Evolutionary conservation across 345 rosid species (phyloP), one percentile per base, ranked within the genome.

Genomic region (Aegle marmelos): DNA sequence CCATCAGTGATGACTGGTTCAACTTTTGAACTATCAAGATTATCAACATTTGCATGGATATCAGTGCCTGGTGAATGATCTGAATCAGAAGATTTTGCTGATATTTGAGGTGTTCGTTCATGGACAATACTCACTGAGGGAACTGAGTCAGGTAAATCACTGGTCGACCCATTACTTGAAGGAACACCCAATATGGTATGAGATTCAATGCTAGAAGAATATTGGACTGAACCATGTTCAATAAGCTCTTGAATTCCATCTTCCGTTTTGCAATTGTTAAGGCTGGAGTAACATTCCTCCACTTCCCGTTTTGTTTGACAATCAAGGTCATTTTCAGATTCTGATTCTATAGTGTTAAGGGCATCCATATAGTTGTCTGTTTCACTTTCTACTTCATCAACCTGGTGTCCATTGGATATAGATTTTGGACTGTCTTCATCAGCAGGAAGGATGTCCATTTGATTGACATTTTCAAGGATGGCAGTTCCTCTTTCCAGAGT

Each of bases 311-410:
- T 90, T 17, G 86, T 87, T 79, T 80, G 87, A 78, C 72, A 88
- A 76, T 86, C 92, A 33, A 78, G 60, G 72, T 90, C 90, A 70
- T 27, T 83, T 78, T 90, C 95, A 27, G 91, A 92, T 89, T 91
- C 99, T 2, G 91, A 84, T 76, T 96, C 97, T 34, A 96, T 89
- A 19, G 89, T 88, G 81, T 93, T 92, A 72, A 91, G 94, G 24
- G 98, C 98, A 87, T 95, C 99, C 88, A 87, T 82, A 65, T 76
- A 93, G 76, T 88, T 80, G 53, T 93, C 99, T 54, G 89, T 80
- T 84, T 93, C 98, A 61, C 99, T 95, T 78, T 90, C 99, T 75
- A 82, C 79, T 78, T 90, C 93, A 53, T 87, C 84, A 74, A 74
- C 73, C 76, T 83, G 86, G 36, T 83, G 77, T 39, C 60, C 73